phyloP scores from a whole-genome alignment of 176 grass and related monocot species.

The Dendrocalamus sinicus region DNA sequence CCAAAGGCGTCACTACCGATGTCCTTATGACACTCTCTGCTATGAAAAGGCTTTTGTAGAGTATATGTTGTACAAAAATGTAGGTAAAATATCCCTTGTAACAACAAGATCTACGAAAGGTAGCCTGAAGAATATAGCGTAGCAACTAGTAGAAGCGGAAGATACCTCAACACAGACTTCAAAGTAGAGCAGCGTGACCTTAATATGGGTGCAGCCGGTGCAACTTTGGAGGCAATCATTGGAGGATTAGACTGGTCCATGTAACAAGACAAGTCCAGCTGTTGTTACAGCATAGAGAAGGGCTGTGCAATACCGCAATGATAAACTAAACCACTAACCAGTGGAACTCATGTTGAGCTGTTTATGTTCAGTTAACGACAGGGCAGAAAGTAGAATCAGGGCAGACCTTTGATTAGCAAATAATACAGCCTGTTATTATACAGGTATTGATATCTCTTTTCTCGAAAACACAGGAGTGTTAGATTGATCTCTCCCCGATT shows the following conservation, averaged over 20 bases:
- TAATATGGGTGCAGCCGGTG: conserved; percentile 3
- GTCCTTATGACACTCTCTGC: conserved; percentile 51
- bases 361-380: conserved; percentile 29
- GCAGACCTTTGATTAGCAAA: conserved; percentile 36
- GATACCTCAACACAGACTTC: conserved; percentile 39
- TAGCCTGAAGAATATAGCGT: conserved; percentile 39
- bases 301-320: conserved; percentile 24
- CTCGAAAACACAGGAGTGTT: too few relatives aligned
- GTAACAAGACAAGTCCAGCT: conserved; percentile 23
- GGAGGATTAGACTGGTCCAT: conserved; percentile 29
- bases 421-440: conserved; percentile 27
- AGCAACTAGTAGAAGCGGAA: conserved; percentile 29
- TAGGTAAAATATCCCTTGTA: conserved; percentile 54
- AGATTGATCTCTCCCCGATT: too few relatives aligned
- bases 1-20: conserved; percentile 56
- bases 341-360: conserved; percentile 41
- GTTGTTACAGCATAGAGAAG: conserved; percentile 19
- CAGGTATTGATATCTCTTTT: neutral
- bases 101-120: conserved; percentile 37
- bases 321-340: conserved; percentile 41
- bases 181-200: conserved; percentile 38
- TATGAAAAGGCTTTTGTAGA: conserved; percentile 48
- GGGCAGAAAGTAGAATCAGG: conserved; percentile 32
- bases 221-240: conserved; percentile 43
- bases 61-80: conserved; percentile 57